phyloP scores from a whole-genome alignment of 2,329 filamentous ascomycete genomes.

The Lecanoromycetidae sp. region DNA sequence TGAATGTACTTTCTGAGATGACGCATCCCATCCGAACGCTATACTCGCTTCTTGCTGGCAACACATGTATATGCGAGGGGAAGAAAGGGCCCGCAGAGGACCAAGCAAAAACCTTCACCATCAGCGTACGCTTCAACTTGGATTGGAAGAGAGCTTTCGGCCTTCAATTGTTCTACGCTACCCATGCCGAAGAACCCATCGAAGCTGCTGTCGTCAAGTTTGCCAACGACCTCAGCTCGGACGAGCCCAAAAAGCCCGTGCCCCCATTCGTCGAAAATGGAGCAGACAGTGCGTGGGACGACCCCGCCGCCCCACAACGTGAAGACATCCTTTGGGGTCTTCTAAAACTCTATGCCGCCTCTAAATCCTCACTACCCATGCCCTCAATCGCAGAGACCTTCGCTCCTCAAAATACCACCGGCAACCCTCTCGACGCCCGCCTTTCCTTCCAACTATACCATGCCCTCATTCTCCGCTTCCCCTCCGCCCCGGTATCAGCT shows the following conservation, averaged over 20 bases:
- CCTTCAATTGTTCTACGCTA: constrained; percentile 79
- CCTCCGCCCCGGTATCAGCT: constrained; percentile 43
- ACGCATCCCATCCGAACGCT: constrained; percentile 70
- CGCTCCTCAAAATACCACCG: constrained; percentile 62
- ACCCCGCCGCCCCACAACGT: constrained; percentile 41
- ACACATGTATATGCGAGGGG: constrained; percentile 72
- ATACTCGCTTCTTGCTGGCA: constrained; percentile 80
- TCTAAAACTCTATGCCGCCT: constrained; percentile 60
- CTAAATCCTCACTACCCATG: constrained; percentile 22
- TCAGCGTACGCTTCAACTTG: constrained; percentile 71
- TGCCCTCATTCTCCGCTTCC: constrained; percentile 42
- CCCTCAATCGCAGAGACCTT: constrained; percentile 56
- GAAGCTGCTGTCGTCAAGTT: constrained; percentile 62
- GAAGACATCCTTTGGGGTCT: constrained; percentile 82
- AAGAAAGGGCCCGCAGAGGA: constrained; percentile 68
- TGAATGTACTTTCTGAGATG: constrained; percentile 79
- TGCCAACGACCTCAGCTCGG: constrained; percentile 57
- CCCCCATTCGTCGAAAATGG: constrained; percentile 57
- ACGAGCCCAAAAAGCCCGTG: constrained; percentile 56
- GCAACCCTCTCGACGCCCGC: constrained; percentile 61
- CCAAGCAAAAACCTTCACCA: constrained; percentile 63
- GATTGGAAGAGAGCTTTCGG: constrained; percentile 93
- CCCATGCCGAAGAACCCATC: constrained; percentile 54
- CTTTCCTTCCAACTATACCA: constrained; percentile 78
- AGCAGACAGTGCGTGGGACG: constrained; percentile 47